These are phyloP conservation scores for Chaetomium cochliodes DNA, from an alignment of 495 filamentous ascomycete genomes.

Conservation along the genomic window DNA sequence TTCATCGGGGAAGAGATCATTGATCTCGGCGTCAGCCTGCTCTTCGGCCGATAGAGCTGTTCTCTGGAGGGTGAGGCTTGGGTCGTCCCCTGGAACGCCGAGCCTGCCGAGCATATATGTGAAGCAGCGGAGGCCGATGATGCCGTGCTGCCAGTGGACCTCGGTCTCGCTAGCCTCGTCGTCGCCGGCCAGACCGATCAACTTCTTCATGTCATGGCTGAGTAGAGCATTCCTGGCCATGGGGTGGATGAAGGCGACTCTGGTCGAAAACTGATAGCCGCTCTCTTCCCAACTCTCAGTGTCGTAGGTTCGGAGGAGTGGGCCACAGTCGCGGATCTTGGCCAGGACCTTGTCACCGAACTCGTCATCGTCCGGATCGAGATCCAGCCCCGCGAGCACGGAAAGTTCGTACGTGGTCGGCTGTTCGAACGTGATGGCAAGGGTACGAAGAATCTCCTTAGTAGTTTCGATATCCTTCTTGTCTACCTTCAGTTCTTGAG, in stretches of 20 bases:
- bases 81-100: neutral
- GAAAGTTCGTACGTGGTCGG: conserved; percentile 1
- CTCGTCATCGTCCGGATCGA: neutral
- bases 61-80: neutral
- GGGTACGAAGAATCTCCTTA: neutral
- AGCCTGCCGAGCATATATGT: conserved; percentile 5
- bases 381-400: neutral
- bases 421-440: conserved; percentile 1
- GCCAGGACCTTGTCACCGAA: neutral
- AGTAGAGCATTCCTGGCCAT: neutral
- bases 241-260: conserved; percentile 5
- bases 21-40: neutral
- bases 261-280: conserved; percentile 7
- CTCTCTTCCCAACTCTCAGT: conserved; percentile 1
- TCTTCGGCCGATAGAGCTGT: neutral
- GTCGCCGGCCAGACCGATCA: neutral
- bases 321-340: conserved; percentile 2
- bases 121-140: conserved; percentile 2
- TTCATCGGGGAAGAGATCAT: neutral
- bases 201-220: conserved; percentile 5
- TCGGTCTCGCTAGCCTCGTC: neutral
- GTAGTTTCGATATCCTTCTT: neutral
- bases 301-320: conserved; percentile 1
- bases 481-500: neutral
- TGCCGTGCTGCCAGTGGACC: conserved; percentile 2